phyloP scores from a whole-genome alignment of 2,329 filamentous ascomycete species.

The Fusarium buxicola region DNA sequence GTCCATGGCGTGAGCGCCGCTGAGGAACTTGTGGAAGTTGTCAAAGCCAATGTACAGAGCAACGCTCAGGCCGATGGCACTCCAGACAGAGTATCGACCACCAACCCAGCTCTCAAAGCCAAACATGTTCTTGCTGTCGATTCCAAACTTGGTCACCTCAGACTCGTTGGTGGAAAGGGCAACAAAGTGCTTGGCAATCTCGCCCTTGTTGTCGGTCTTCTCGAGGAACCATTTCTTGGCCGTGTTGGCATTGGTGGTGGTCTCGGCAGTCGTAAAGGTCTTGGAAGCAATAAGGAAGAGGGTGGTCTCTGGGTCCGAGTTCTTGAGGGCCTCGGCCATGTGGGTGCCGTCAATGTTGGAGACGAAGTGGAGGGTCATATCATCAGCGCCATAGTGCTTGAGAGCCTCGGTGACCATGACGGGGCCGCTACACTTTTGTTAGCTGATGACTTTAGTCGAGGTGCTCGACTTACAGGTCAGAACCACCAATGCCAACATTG shows the following conservation, averaged over 20 bases:
- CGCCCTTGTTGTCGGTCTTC: slow-evolving; percentile 77
- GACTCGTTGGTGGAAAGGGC: slow-evolving; percentile 95
- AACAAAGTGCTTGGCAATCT: slow-evolving; percentile 99
- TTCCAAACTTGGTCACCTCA: slow-evolving; percentile 98
- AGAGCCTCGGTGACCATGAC: slow-evolving; percentile 99
- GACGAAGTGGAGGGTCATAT: slow-evolving; percentile 94
- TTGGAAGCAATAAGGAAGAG: slow-evolving; percentile 98
- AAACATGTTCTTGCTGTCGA: slow-evolving; percentile 99
- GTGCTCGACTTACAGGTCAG: slow-evolving; percentile 83
- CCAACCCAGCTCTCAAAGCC: slow-evolving; percentile 99
- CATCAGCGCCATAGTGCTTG: slow-evolving; percentile 89
- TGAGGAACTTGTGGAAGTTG: slow-evolving; percentile 97
- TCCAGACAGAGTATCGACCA: slow-evolving; percentile 98
- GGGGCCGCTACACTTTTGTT: slow-evolving; percentile 73
- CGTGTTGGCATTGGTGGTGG: slow-evolving; percentile 94
- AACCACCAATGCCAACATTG: slow-evolving; percentile 98
- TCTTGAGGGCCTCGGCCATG: slow-evolving; percentile 89
- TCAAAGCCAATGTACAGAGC: slow-evolving; percentile 95
- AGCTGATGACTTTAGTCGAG: slow-evolving; percentile 9
- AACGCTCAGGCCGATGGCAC: slow-evolving; percentile 95
- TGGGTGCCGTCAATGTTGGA: slow-evolving; percentile 99
- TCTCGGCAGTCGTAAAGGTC: slow-evolving; percentile 99
- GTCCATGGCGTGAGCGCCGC: slow-evolving; percentile 97
- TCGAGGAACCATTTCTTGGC: slow-evolving; percentile 98
- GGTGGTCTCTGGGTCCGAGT: slow-evolving; percentile 96